These are phyloP conservation scores for Ichthyophthirius multifiliis DNA, from an alignment of 169 alveolate genomes.

Conservation along the genomic window DNA sequence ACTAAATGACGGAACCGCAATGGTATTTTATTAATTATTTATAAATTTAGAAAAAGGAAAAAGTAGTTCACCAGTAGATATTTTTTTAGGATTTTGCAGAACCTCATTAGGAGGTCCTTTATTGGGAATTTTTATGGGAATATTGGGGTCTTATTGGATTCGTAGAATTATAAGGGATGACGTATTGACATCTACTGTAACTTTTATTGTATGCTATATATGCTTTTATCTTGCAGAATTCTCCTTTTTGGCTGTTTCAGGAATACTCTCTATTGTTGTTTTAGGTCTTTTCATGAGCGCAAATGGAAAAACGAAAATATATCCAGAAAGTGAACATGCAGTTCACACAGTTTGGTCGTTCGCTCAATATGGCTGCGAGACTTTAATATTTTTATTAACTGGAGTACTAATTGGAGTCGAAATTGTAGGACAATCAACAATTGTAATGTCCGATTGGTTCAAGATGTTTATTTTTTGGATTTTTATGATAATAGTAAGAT, in stretches of 20 bases:
- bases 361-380: slow-evolving; percentile 43
- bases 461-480: slow-evolving; percentile 39
- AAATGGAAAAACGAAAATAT: slow-evolving; percentile 56
- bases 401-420: slow-evolving; percentile 61
- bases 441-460: slow-evolving; percentile 43
- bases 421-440: slow-evolving; percentile 31
- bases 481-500: slow-evolving; percentile 43
- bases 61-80: slow-evolving; percentile 36
- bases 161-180: slow-evolving; percentile 60
- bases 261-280: slow-evolving; percentile 58
- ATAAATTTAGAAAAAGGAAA: slow-evolving; percentile 42
- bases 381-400: slow-evolving; percentile 48
- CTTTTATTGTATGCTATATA: slow-evolving; percentile 54
- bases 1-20: slow-evolving; percentile 68
- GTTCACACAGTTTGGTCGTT: slow-evolving; percentile 63
- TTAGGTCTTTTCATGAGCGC: slow-evolving; percentile 71
- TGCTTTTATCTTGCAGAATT: slow-evolving; percentile 56
- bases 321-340: slow-evolving; percentile 50
- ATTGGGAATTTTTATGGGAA: slow-evolving; percentile 23
- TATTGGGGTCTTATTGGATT: slow-evolving; percentile 42
- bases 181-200: slow-evolving; percentile 44
- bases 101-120: slow-evolving; percentile 34
- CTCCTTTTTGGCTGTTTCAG: slow-evolving; percentile 48
- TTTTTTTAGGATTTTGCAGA: slow-evolving; percentile 35
- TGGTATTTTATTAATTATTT: slow-evolving; percentile 54